Percentiles rank a stretch among this genome's conserved stretches.
Evolutionary conservation across 2,329 filamentous ascomycete genomes (phyloP).

Genomic region (Tolypocladium cylindrosporum): DNA sequence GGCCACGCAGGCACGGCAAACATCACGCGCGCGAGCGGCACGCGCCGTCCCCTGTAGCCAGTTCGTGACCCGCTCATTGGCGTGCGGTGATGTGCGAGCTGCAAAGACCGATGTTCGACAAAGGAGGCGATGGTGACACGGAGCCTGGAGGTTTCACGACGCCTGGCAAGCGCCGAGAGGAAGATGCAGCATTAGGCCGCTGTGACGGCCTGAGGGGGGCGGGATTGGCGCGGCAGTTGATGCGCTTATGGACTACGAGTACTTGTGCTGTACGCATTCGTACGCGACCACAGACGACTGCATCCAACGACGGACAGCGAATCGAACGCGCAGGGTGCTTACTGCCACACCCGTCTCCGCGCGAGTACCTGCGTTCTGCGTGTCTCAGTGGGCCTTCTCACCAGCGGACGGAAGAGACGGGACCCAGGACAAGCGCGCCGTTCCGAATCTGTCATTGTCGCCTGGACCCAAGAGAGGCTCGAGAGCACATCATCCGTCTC

Average conservation of each 20-base stretch:
- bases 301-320: not conserved
- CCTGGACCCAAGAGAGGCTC: not conserved
- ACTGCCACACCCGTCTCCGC: no score
- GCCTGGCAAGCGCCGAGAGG: not conserved
- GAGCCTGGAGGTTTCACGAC: not conserved
- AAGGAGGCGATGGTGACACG: not conserved
- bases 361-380: not conserved
- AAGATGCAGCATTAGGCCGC: not conserved
- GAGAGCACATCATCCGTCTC: not conserved
- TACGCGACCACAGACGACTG: not conserved
- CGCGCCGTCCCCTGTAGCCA: not conserved
- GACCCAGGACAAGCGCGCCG: not conserved
- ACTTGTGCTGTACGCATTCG: not conserved
- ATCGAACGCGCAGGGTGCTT: not conserved
- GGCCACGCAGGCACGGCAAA: not conserved
- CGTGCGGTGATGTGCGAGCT: not conserved
- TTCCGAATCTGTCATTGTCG: not conserved
- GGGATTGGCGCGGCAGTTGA: not conserved
- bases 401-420: not conserved
- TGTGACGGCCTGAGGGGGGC: not conserved
- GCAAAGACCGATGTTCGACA: not conserved
- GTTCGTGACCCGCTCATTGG: not conserved
- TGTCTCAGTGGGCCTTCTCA: not conserved
- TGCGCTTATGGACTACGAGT: no score
- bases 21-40: not conserved